These are phyloP conservation scores for Sordariomycetes sp. DNA, from an alignment of 2,329 filamentous ascomycete species.

Conservation along the genomic window DNA sequence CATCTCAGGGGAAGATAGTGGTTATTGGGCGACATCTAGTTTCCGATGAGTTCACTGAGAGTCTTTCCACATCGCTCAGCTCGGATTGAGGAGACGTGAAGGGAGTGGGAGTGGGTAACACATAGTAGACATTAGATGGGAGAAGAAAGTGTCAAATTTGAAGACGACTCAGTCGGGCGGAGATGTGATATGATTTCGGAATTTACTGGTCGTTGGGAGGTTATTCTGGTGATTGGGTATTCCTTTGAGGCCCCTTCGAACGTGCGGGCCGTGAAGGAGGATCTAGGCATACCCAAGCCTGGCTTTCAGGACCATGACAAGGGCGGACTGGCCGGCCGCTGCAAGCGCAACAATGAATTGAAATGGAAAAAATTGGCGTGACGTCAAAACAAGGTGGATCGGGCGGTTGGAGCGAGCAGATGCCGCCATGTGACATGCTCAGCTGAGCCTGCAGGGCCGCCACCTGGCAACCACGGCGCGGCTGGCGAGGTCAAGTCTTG, in stretches of 20 bases:
- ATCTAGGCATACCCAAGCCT: neutral
- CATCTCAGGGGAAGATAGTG: constrained; percentile 45
- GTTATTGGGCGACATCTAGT: constrained; percentile 49
- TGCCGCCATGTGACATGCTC: neutral
- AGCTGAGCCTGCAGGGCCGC: neutral
- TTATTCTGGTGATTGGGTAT: neutral
- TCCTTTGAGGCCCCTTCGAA: neutral
- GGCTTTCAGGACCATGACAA: neutral
- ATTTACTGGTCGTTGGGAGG: neutral
- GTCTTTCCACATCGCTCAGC: constrained; percentile 15
- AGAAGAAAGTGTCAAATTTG: neutral
- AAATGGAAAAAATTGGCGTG: neutral
- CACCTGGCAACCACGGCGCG: constrained; percentile 3
- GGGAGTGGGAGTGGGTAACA: neutral
- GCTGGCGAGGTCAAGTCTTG: constrained; percentile 1
- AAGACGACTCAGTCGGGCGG: neutral
- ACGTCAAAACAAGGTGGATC: neutral
- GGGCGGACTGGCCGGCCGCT: neutral
- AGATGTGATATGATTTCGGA: neutral
- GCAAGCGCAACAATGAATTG: no score
- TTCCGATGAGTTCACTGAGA: constrained; percentile 39
- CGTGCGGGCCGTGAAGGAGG: neutral
- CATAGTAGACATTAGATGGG: neutral
- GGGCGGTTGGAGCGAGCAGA: neutral
- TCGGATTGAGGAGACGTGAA: neutral